A percentile compares a stretch with the other conserved stretches of the same genome.
Evolutionary conservation across 1,284 basidiomycete species (phyloP).

Genomic region (Rhodotorula sp.): DNA sequence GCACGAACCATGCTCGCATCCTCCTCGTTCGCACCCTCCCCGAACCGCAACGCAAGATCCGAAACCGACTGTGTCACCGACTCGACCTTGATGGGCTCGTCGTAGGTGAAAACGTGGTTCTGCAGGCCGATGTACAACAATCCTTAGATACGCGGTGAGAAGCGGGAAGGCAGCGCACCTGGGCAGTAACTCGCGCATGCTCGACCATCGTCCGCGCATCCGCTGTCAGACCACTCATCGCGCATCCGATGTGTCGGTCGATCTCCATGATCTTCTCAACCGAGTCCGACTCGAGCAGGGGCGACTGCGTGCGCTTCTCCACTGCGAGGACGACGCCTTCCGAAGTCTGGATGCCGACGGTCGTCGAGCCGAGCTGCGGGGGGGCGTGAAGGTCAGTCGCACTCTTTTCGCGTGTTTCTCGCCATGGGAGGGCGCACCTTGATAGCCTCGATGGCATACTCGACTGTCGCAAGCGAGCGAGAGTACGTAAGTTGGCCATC

Average conservation of each 20-base stretch:
- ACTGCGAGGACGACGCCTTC: conserved; percentile 91
- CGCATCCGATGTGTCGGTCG: conserved; percentile 91
- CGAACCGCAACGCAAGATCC: conserved; percentile 94
- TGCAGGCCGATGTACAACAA: conserved; percentile 51
- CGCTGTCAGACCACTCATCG: conserved; percentile 96
- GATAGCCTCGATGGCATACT: conserved; percentile 98
- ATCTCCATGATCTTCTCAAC: conserved; percentile 99
- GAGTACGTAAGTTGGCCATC: not conserved
- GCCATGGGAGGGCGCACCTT: conserved; percentile 60
- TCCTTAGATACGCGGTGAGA: not conserved
- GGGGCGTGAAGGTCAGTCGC: not conserved
- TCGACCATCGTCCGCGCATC: conserved; percentile 99
- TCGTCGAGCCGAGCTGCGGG: conserved; percentile 87
- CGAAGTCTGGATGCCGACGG: conserved; percentile 69
- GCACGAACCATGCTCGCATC: conserved; percentile 85
- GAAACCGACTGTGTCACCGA: conserved; percentile 97
- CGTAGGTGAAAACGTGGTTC: conserved; percentile 95
- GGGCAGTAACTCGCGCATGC: conserved; percentile 91
- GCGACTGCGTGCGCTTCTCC: conserved; percentile 97
- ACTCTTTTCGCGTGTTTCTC: too few species aligned
- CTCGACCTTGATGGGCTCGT: conserved; percentile 95
- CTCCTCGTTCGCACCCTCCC: conserved; percentile 84
- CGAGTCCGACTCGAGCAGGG: conserved; percentile 88
- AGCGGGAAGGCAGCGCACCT: conserved; percentile 37
- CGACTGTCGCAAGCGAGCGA: conserved; percentile 59